Percentiles rank a stretch among this genome's conserved stretches.
Conservation (phyloP, 2,329 filamentous ascomycete genomes). For the Ophiostoma sp. region DNA sequence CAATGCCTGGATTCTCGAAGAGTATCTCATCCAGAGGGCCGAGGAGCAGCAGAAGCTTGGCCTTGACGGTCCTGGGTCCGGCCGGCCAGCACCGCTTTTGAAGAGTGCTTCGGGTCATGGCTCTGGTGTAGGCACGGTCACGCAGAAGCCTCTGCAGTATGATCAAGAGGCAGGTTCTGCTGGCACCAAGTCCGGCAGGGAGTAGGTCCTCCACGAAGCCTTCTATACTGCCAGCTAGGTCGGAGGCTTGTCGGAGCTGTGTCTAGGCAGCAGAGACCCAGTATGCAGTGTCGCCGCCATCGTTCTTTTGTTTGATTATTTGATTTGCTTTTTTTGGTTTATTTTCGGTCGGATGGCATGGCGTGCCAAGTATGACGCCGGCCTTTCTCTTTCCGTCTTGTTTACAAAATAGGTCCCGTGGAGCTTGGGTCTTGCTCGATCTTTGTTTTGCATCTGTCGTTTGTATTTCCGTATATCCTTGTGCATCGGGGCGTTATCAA, state of each 20-base stretch:
- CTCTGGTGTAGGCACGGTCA: not conserved
- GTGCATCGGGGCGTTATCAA: conserved; percentile 16
- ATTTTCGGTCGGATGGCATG: not conserved
- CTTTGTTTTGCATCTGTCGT: not conserved
- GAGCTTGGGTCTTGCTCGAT: not conserved
- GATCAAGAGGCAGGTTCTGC: not conserved
- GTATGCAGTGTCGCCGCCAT: not conserved
- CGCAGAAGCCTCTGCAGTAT: not conserved
- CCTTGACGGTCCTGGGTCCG: not conserved
- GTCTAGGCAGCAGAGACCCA: not conserved
- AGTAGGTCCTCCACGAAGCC: not conserved
- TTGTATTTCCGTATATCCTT: conserved; percentile 21
- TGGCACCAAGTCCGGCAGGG: not conserved
- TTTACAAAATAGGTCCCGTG: not conserved
- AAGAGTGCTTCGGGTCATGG: not conserved
- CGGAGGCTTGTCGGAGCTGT: not conserved
- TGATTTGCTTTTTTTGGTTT: conserved; percentile 4
- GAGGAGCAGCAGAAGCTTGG: conserved; percentile 40
- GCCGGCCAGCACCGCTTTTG: not conserved
- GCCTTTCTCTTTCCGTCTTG: not conserved
- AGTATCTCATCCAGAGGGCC: conserved; percentile 63
- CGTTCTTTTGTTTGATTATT: conserved; percentile 3
- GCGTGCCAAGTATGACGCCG: conserved; percentile 5
- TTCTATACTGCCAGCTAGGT: not conserved
- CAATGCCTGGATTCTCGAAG: conserved; percentile 54